Base-by-base conservation (phyloP, 1,284 basidiomycete genomes). In the Ganoderma leucocontextum region DNA sequence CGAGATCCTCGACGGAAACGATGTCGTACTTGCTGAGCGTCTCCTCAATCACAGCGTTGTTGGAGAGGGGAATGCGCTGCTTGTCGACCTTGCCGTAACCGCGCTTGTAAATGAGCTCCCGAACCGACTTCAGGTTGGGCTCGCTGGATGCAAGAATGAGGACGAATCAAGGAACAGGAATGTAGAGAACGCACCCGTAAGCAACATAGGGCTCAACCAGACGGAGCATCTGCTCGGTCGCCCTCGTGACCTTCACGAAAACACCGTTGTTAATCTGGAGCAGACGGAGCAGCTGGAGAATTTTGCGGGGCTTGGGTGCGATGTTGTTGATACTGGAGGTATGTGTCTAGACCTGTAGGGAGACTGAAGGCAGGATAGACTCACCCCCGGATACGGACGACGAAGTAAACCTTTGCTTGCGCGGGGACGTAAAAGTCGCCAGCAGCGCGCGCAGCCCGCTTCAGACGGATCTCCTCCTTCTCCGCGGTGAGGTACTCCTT, bases 211-310 rank as follows among this genome's bases (percentile, higher is more conserved):
- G 97, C 84, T 97, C 95, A 75, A 99, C 91, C 67, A 99, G 89
- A 81, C 96, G 95, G 78, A 99, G 93, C 98, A 99, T 99, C 83
- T 99, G 95, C 78, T 95, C 90, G 66, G 97, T 99, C 49, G 98
- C 97, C 85, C 90, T 96, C 79, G 96, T 99, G 70, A 96, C 95
- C 83, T 97, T 97, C 81, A 99, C 90, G 80, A 99, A 99, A 70
- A 99, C 93, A 85, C 97, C 98, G 81, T 98, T 99, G 93, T 99
- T 99, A 88, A 99, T 99, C 84, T 99, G 98, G 75, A 98, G 91
- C 72, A 99, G 91, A 78, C 97, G 96, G 80, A 99, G 94, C 73
- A 99, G 92, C 83, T 99, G 97, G 79, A 99, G 86, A 81, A 99
- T 98, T 89, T 99, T 99, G 82, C 96, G 93, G 78, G 97, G 98